Percentiles rank a stretch among this genome's conserved stretches.
Evolutionary conservation across 2,329 filamentous ascomycete species (phyloP).

Genomic region (Cercospora beticola): DNA sequence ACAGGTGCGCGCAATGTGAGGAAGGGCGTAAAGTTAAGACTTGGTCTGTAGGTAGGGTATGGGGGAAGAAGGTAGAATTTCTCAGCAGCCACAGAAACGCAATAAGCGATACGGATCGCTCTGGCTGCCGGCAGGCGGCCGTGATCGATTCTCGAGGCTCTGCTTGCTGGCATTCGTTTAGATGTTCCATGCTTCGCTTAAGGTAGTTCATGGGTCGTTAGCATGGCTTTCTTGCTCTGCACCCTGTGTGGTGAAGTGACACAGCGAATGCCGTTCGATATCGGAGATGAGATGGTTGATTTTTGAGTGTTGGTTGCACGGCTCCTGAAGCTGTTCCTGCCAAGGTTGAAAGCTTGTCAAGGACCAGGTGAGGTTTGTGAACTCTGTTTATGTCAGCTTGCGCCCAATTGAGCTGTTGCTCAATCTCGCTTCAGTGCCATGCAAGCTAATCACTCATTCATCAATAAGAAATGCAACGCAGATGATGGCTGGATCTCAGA

Average conservation of each 20-base stretch:
- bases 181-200: not conserved
- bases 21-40: not conserved
- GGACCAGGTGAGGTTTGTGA: not conserved
- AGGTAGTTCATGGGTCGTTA: not conserved
- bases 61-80: not conserved
- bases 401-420: not conserved
- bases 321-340: slow-evolving; percentile 3
- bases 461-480: not conserved
- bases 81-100: not conserved
- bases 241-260: not conserved
- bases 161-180: not conserved
- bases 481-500: not conserved
- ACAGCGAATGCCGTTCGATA: not conserved
- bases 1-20: not conserved
- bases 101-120: not conserved
- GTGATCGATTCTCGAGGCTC: slow-evolving; percentile 5
- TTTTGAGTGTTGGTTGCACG: not conserved
- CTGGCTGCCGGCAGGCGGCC: not conserved
- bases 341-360: slow-evolving; percentile 1
- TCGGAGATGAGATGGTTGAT: not conserved
- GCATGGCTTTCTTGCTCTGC: not conserved
- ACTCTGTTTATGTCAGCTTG: slow-evolving; percentile 1
- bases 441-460: not conserved
- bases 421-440: slow-evolving; percentile 4
- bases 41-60: not conserved